These are phyloP conservation scores for Globisporangium middletonii DNA, from an alignment of 352 stramenopile species.

Conservation along the genomic window DNA sequence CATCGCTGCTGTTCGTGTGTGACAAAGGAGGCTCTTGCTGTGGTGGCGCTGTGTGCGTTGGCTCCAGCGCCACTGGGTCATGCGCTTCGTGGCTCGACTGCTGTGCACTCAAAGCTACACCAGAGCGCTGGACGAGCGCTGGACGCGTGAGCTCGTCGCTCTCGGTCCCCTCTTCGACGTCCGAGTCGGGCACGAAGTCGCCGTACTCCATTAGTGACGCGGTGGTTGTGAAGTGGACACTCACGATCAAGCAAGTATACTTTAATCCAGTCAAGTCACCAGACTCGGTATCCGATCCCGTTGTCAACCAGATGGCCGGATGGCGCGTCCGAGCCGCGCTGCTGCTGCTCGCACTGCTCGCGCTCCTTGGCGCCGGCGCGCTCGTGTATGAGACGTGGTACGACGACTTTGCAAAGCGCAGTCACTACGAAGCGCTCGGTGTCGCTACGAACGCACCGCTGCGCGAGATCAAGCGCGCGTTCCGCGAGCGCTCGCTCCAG, in stretches of 20 bases:
- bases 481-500: constrained; percentile 60
- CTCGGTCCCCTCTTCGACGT: constrained; percentile 15
- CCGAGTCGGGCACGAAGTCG: constrained; percentile 56
- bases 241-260: not conserved
- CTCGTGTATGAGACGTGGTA: constrained; percentile 23
- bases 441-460: constrained; percentile 17
- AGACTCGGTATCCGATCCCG: too few relatives aligned
- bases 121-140: not conserved
- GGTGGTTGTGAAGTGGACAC: not conserved
- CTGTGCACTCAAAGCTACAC: not conserved
- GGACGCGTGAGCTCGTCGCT: not conserved
- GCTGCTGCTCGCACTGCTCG: constrained; percentile 8
- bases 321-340: not conserved
- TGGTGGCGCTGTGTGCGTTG: not conserved
- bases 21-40: not conserved
- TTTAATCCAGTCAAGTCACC: not conserved
- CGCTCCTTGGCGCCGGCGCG: not conserved
- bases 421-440: constrained; percentile 35
- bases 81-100: not conserved
- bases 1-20: not conserved
- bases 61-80: too few relatives aligned
- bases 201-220: constrained; percentile 26
- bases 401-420: constrained; percentile 31
- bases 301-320: too few relatives aligned
- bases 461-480: constrained; percentile 49